Percentiles rank a stretch among this genome's conserved stretches.
phyloP scores from a whole-genome alignment of 441 rosid genomes.

The Erodium chrysanthum region DNA sequence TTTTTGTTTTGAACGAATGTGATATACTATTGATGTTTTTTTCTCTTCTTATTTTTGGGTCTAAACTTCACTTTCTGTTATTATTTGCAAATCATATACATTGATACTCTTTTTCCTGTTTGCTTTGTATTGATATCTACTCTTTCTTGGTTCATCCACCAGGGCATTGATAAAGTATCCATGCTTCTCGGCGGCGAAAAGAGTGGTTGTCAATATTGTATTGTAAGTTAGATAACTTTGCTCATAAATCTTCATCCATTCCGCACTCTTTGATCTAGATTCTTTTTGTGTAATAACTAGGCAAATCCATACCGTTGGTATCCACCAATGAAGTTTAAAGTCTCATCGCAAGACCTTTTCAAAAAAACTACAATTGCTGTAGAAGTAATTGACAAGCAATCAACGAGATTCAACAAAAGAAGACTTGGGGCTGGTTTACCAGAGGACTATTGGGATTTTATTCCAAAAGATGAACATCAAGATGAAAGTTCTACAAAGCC shows the following conservation, averaged over 20 bases:
- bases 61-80: neutral
- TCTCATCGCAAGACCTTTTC: constrained; percentile 51
- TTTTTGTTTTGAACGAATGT: neutral
- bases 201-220: constrained; percentile 71
- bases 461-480: constrained; percentile 49
- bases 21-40: neutral
- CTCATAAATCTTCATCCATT: constrained; percentile 15
- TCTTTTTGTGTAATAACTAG: constrained; percentile 31
- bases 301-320: constrained; percentile 43
- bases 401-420: constrained; percentile 26
- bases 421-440: constrained; percentile 33
- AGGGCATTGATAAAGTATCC: constrained; percentile 28
- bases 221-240: constrained; percentile 38
- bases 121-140: constrained; percentile 10
- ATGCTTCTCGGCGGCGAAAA: constrained; percentile 23
- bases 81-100: neutral
- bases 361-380: constrained; percentile 51
- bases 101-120: neutral
- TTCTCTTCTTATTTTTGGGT: neutral
- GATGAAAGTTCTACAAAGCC: constrained; percentile 46
- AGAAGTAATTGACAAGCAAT: constrained; percentile 43
- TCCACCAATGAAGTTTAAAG: constrained; percentile 68
- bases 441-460: constrained; percentile 70
- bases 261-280: constrained; percentile 8
- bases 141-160: constrained; percentile 24